These are phyloP conservation scores for Phytophthora melonis DNA, from an alignment of 352 stramenopile genomes.

Conservation along the genomic window DNA sequence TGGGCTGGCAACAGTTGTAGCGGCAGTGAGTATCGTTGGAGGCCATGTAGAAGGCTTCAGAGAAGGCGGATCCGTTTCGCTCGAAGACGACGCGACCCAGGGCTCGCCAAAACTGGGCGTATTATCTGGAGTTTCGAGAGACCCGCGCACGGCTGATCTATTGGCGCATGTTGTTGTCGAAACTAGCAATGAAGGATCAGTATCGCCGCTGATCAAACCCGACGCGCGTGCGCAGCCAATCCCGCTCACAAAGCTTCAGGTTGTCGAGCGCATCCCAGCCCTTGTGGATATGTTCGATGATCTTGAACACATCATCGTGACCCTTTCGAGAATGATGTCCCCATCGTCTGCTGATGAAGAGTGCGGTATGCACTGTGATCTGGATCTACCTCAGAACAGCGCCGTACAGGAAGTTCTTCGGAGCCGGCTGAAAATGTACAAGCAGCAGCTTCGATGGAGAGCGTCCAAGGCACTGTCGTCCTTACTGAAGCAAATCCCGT, in stretches of 20 bases:
- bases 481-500: conserved; percentile 77
- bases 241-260: conserved; percentile 62
- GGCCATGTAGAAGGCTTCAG: conserved; percentile 76
- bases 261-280: conserved; percentile 77
- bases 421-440: conserved; percentile 70
- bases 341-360: conserved; percentile 38
- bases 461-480: conserved; percentile 77
- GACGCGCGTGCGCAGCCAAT: conserved; percentile 38
- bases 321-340: conserved; percentile 64
- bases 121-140: conserved; percentile 55
- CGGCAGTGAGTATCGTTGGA: conserved; percentile 76
- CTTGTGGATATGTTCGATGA: conserved; percentile 84
- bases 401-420: conserved; percentile 68
- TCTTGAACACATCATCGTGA: conserved; percentile 59
- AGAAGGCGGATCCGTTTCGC: conserved; percentile 67
- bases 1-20: conserved; percentile 60
- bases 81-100: conserved; percentile 58
- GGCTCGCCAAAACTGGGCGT: conserved; percentile 28
- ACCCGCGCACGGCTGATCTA: conserved; percentile 46
- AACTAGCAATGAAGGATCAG: conserved; percentile 12
- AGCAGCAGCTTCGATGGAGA: conserved; percentile 84
- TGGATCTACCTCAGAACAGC: conserved; percentile 74
- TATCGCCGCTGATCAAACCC: conserved; percentile 25
- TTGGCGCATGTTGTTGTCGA: conserved; percentile 44
- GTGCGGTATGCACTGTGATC: conserved; percentile 44